These are phyloP conservation scores for Spathaspora gorwiae DNA, from an alignment of 805 yeast species.

Conservation along the genomic window DNA sequence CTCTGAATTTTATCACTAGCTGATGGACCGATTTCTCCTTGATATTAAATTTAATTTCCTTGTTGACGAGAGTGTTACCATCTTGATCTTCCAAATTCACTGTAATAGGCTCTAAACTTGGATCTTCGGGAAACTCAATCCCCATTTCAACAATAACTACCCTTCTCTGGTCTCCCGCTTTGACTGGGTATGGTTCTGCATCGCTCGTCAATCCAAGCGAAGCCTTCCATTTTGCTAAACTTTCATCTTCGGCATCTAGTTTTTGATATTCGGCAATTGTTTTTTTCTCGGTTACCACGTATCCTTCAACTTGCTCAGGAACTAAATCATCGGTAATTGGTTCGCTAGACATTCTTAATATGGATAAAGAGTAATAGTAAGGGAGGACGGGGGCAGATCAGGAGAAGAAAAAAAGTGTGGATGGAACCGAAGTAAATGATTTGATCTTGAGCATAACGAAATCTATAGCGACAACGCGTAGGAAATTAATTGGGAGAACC, in stretches of 20 bases:
- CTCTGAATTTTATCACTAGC: conserved; percentile 69
- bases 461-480: no score
- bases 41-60: conserved; percentile 65
- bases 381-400: no score
- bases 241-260: conserved; percentile 86
- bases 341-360: background rate
- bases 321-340: conserved; percentile 48
- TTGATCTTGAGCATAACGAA: no score
- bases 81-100: conserved; percentile 60
- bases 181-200: conserved; percentile 52
- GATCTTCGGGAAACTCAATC: conserved; percentile 58
- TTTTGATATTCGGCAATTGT: conserved; percentile 78
- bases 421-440: no score
- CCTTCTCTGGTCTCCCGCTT: conserved; percentile 65
- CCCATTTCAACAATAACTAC: conserved; percentile 80
- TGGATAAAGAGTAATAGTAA: no score
- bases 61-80: conserved; percentile 51
- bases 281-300: conserved; percentile 64
- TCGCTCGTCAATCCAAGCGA: conserved; percentile 72
- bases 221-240: conserved; percentile 86
- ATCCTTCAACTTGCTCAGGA: conserved; percentile 62
- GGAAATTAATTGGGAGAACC: no score
- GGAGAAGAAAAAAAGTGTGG: no score
- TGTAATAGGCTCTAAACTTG: conserved; percentile 54
- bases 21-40: conserved; percentile 75